phyloP scores from a whole-genome alignment of 2,329 filamentous ascomycete species.

The Lachnellula arida region DNA sequence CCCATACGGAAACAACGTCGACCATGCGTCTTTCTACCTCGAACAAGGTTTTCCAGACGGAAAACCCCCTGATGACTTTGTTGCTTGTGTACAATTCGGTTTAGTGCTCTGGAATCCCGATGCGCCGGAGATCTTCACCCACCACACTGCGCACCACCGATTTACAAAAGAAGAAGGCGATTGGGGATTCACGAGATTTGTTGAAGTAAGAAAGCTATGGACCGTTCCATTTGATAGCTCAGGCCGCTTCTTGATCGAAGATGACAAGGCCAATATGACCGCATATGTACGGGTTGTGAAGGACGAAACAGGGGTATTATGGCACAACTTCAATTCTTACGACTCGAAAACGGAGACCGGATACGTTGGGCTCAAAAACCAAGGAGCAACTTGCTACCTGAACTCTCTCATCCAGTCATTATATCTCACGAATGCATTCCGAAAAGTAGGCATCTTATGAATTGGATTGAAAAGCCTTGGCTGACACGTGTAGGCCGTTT shows the following conservation, averaged over 20 bases:
- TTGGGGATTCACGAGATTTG: slow-evolving; percentile 98
- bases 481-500: slow-evolving; percentile 64
- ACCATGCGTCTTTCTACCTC: slow-evolving; percentile 90
- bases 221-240: slow-evolving; percentile 68
- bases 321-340: slow-evolving; percentile 91
- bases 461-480: neutral
- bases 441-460: slow-evolving; percentile 57
- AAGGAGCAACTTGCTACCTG: slow-evolving; percentile 87
- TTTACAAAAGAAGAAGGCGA: slow-evolving; percentile 96
- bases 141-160: slow-evolving; percentile 85
- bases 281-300: slow-evolving; percentile 79
- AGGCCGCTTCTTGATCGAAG: slow-evolving; percentile 67
- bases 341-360: slow-evolving; percentile 99
- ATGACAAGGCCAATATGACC: slow-evolving; percentile 73
- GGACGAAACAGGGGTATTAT: slow-evolving; percentile 82
- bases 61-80: slow-evolving; percentile 85
- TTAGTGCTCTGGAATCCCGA: slow-evolving; percentile 92
- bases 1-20: slow-evolving; percentile 89
- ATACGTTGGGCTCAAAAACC: slow-evolving; percentile 93
- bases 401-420: slow-evolving; percentile 81
- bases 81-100: slow-evolving; percentile 92
- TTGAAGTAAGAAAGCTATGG: slow-evolving; percentile 83
- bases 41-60: slow-evolving; percentile 83
- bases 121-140: slow-evolving; percentile 77
- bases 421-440: slow-evolving; percentile 88